Conservation (phyloP, 345 rosid species). For the Orychophragmus violaceus region DNA sequence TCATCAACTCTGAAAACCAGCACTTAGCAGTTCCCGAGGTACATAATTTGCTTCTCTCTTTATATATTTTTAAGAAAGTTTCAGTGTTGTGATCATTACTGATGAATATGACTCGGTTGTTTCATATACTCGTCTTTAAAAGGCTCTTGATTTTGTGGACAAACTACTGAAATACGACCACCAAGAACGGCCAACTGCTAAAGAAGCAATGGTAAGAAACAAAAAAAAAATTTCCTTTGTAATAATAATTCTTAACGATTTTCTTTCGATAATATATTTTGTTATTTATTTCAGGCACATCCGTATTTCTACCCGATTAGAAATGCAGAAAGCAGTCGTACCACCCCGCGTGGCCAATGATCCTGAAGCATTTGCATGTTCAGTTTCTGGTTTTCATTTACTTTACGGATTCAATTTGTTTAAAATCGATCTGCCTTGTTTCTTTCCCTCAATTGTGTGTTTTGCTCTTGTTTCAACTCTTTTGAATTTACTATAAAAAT, state of each 20-base stretch:
- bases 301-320: conserved; percentile 80
- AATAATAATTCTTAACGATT: too few species aligned
- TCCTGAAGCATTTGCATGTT: neutral
- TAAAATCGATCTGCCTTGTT: neutral
- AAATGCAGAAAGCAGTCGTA: conserved; percentile 90
- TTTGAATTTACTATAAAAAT: neutral
- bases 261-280: too few species aligned
- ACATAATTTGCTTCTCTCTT: too few species aligned
- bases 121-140: neutral
- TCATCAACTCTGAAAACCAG: conserved; percentile 79
- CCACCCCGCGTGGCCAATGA: conserved; percentile 26
- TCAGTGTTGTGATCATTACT: neutral
- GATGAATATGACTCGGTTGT: neutral
- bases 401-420: conserved; percentile 18
- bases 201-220: conserved; percentile 99
- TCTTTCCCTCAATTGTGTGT: neutral
- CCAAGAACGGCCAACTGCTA: conserved; percentile 95
- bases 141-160: conserved; percentile 97
- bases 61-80: neutral
- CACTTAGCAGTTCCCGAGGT: conserved; percentile 96
- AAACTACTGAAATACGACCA: conserved; percentile 93
- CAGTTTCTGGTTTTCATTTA: conserved; percentile 3
- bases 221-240: too few species aligned
- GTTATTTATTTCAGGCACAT: conserved; percentile 84
- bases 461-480: neutral